These are phyloP conservation scores for Butyriboletus loyo DNA, from an alignment of 768 basidiomycete genomes.

Conservation along the genomic window DNA sequence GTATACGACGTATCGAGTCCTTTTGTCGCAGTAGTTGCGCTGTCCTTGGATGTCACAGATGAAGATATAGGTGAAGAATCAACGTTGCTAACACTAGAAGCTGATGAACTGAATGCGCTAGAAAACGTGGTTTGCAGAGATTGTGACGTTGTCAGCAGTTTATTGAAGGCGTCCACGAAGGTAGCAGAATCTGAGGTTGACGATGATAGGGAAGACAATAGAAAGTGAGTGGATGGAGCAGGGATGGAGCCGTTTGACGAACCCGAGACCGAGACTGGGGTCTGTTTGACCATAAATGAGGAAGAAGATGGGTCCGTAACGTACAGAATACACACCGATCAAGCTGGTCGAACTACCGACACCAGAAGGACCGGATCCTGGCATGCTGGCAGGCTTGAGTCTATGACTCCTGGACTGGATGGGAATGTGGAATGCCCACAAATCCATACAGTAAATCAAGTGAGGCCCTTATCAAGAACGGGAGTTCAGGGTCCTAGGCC, in stretches of 20 bases:
- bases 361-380: background rate
- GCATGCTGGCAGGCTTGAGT: background rate
- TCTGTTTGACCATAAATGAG: background rate
- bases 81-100: background rate
- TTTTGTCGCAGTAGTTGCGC: background rate
- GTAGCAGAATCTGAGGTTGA: background rate
- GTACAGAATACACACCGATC: background rate
- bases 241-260: background rate
- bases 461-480: slow-evolving; percentile 6
- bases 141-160: background rate
- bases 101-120: background rate
- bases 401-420: background rate
- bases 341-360: background rate
- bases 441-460: background rate
- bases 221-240: background rate
- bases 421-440: background rate
- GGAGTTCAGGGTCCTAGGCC: background rate
- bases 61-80: background rate
- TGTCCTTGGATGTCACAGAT: background rate
- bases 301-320: background rate
- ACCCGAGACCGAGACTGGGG: background rate
- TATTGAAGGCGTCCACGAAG: background rate
- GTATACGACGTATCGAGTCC: background rate
- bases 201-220: background rate
- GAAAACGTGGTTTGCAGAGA: background rate